Percentiles rank a stretch among this genome's conserved stretches.
These are phyloP conservation scores for Reticulascus tulasneorum DNA, from an alignment of 2,329 filamentous ascomycete genomes.

Conservation along the genomic window DNA sequence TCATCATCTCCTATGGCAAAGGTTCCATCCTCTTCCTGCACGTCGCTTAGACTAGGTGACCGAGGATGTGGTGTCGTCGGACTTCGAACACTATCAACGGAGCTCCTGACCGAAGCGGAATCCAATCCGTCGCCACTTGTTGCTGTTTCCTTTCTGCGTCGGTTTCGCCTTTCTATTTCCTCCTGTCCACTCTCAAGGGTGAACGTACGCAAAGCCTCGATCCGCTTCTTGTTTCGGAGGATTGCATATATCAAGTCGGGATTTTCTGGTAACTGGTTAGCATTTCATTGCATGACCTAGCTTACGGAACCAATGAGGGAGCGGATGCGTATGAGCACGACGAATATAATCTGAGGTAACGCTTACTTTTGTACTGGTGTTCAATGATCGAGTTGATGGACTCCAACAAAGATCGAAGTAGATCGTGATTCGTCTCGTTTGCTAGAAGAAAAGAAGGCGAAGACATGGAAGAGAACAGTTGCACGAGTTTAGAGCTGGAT, in stretches of 20 bases:
- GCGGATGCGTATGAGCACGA: too few species aligned
- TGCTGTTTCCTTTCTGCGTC: slow-evolving; percentile 61
- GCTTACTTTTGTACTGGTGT: slow-evolving; percentile 74
- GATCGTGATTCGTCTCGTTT: slow-evolving; percentile 83
- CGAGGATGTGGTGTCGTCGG: slow-evolving; percentile 52
- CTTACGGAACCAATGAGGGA: too few species aligned
- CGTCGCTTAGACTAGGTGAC: slow-evolving; percentile 57
- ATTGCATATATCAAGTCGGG: slow-evolving; percentile 76
- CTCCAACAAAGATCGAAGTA: slow-evolving; percentile 79
- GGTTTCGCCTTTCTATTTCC: slow-evolving; percentile 78
- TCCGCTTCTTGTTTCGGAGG: slow-evolving; percentile 73
- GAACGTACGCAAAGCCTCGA: slow-evolving; percentile 80
- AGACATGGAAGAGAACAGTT: slow-evolving; percentile 88
- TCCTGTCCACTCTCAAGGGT: slow-evolving; percentile 89
- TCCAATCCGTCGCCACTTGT: slow-evolving; percentile 48
- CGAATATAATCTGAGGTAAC: too few species aligned
- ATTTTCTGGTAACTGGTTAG: slow-evolving; percentile 55
- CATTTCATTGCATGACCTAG: too few species aligned
- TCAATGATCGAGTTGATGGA: slow-evolving; percentile 88
- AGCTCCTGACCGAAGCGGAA: slow-evolving; percentile 50
- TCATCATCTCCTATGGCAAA: slow-evolving; percentile 91
- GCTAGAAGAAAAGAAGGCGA: slow-evolving; percentile 87
- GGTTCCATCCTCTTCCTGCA: slow-evolving; percentile 66
- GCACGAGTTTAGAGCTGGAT: slow-evolving; percentile 77
- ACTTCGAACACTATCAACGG: slow-evolving; percentile 64